A percentile compares a stretch with the other conserved stretches of the same genome.
These are phyloP conservation scores for Chaetomidium leptoderma DNA, from an alignment of 495 filamentous ascomycete species.

Conservation along the genomic window DNA sequence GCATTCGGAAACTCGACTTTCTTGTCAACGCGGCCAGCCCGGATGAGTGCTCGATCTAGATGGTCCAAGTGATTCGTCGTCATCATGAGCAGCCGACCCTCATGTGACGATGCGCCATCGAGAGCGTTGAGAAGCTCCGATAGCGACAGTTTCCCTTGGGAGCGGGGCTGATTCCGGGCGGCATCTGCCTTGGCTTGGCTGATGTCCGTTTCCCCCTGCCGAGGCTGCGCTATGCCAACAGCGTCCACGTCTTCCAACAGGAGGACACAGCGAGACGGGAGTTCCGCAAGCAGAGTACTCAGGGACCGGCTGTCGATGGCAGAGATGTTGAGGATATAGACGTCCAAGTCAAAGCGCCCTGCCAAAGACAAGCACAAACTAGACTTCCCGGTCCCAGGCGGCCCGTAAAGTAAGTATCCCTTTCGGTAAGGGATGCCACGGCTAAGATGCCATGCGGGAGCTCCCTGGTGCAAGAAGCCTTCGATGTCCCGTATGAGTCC, in stretches of 20 bases:
- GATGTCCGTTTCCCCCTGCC: slow-evolving; percentile 17
- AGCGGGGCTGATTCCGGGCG: background rate
- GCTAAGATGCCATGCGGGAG: slow-evolving; percentile 27
- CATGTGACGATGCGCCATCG: slow-evolving; percentile 62
- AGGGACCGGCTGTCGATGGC: slow-evolving; percentile 18
- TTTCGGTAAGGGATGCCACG: slow-evolving; percentile 51
- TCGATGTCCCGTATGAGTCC: slow-evolving; percentile 14
- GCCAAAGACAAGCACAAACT: slow-evolving; percentile 49
- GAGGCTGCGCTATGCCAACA: slow-evolving; percentile 25
- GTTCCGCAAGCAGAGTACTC: slow-evolving; percentile 14
- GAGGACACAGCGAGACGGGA: slow-evolving; percentile 45
- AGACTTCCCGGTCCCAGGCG: slow-evolving; percentile 50
- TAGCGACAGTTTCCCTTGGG: slow-evolving; percentile 44
- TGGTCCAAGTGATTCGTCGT: slow-evolving; percentile 68
- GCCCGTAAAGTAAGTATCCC: slow-evolving; percentile 47
- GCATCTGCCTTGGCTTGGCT: background rate
- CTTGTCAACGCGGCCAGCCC: slow-evolving; percentile 66
- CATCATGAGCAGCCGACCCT: slow-evolving; percentile 72
- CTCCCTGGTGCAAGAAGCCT: slow-evolving; percentile 3
- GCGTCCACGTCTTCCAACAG: slow-evolving; percentile 50
- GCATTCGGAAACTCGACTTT: slow-evolving; percentile 56
- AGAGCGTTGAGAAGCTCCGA: slow-evolving; percentile 67
- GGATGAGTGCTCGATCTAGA: slow-evolving; percentile 63
- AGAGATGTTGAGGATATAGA: slow-evolving; percentile 47
- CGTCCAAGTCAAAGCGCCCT: slow-evolving; percentile 41